Conservation (phyloP, 2,329 filamentous ascomycete genomes). For the Trichocomaceae sp. region DNA sequence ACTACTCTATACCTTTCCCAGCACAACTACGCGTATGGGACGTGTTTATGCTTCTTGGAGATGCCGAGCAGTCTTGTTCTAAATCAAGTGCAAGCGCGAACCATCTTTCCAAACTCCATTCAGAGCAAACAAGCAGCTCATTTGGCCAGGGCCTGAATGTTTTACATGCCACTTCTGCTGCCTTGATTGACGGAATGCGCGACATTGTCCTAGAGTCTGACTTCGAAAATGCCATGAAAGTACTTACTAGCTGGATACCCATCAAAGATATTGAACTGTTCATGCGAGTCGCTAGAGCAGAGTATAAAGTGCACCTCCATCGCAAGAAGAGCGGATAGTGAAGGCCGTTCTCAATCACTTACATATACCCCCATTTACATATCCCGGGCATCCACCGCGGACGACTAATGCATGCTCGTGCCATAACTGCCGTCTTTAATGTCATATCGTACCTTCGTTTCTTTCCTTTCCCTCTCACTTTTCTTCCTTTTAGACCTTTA, state of each 20-base stretch:
- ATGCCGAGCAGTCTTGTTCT: conserved; percentile 47
- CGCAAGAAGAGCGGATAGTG: conserved; percentile 37
- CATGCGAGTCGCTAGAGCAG: conserved; percentile 81
- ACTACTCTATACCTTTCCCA: conserved; percentile 88
- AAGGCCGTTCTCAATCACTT: not conserved
- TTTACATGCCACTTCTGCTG: conserved; percentile 81
- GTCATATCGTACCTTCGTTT: not conserved
- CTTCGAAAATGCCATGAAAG: conserved; percentile 98
- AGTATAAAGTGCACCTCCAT: conserved; percentile 64
- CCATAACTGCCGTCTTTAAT: not conserved
- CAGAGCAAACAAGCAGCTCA: conserved; percentile 18
- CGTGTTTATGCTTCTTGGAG: conserved; percentile 90
- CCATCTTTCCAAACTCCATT: conserved; percentile 1
- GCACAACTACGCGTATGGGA: conserved; percentile 97
- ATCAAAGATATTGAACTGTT: conserved; percentile 89
- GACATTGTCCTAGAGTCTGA: conserved; percentile 87
- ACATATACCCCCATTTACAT: not conserved
- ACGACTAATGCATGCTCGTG: not conserved
- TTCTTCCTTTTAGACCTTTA: not conserved
- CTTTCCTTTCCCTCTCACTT: not conserved
- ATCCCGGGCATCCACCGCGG: not conserved
- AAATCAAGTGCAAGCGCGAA: conserved; percentile 4
- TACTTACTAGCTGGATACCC: conserved; percentile 86
- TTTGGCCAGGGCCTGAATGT: conserved; percentile 69
- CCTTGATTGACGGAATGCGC: conserved; percentile 81